Base-by-base conservation (phyloP, 2,329 filamentous ascomycete genomes). In the Decorospora gaudefroyi region DNA sequence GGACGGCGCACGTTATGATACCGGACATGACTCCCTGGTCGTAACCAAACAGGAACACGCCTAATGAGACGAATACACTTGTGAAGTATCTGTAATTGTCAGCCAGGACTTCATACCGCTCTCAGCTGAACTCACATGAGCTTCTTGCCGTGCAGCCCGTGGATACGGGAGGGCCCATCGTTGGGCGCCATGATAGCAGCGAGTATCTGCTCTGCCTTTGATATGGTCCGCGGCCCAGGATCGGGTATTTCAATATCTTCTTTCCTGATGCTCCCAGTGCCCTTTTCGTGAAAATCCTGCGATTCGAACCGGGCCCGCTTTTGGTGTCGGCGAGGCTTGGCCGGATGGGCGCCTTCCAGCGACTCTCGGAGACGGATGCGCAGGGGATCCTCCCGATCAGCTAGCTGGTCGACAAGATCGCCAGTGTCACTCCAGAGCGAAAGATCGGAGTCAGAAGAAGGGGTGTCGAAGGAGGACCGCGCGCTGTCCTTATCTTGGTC, bases 141-240 rank as follows among this genome's bases (percentile, higher is more conserved):
- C 73, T 92, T 85, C 78, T 95, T 96, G 76, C 93, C 93, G 64
- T 95, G 95, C 61, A 99, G 82, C 78, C 93, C 93, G 76, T 93
- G 88, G 64, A 90, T 86, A 68, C 87, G 84, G 67, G 84, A 81
- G 55, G 77, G 77, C 39, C 77, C 73, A 70, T 88, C 84, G 68
- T 85, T 84, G 58, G 81, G 81, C 50, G 90, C 84, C 91, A 99
- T 96, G 80, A 95, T 86, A 77, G 78, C 73, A 59, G 87, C 88
- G 62, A 97, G 74, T 56, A 88, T 72, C 66, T 84, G 86, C 71
- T 91, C 83, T 53, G 76, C 80, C 61, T 79, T 80, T 40, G 82
- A 80, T 51, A 90, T 83, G 49, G 74, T 80, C 57, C 80, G 80
- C 33, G 79, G 80, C 37, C 77, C 74, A 47, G 87, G 82, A 62